Evolutionary conservation across 2,329 filamentous ascomycete species (phyloP).

Genomic region (Diplodia intermedia): DNA sequence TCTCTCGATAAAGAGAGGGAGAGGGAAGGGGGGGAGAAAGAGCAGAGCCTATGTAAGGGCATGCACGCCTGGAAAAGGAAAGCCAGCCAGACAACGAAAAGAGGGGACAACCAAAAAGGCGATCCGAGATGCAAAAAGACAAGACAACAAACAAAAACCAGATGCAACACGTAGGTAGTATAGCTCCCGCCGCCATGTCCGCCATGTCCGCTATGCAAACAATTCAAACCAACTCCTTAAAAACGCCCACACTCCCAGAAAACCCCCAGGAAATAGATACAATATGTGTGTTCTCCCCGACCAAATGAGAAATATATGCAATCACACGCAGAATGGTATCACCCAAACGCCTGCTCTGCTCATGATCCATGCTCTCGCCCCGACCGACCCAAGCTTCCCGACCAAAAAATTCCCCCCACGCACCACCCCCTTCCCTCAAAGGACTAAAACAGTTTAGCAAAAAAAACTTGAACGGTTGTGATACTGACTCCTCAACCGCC

Average conservation of each 20-base stretch:
- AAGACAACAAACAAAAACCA: too few relatives aligned
- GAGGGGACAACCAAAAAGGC: not conserved
- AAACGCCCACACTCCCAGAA: not conserved
- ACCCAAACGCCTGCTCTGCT: conserved; percentile 30
- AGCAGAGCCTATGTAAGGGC: conserved; percentile 6
- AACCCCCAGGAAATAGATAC: not conserved
- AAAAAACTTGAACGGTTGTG: not conserved
- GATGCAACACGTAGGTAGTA: not conserved
- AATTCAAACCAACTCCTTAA: not conserved
- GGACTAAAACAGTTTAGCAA: not conserved
- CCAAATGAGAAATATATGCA: conserved; percentile 10
- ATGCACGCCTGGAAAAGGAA: not conserved
- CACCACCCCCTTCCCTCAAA: not conserved
- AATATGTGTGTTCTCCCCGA: not conserved
- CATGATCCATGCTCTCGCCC: not conserved
- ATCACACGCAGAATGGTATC: conserved; percentile 29
- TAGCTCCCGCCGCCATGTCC: not conserved
- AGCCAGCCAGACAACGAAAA: not conserved
- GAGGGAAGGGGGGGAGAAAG: not conserved
- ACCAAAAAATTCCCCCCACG: not conserved
- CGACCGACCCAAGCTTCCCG: not conserved
- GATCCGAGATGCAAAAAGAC: conserved; percentile 6
- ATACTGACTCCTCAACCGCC: conserved; percentile 1
- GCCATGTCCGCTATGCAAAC: conserved; percentile 18
- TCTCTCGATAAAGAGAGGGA: not conserved